These are phyloP conservation scores for Stylosanthes scabra DNA, from an alignment of 331 rosid genomes.

Conservation along the genomic window DNA sequence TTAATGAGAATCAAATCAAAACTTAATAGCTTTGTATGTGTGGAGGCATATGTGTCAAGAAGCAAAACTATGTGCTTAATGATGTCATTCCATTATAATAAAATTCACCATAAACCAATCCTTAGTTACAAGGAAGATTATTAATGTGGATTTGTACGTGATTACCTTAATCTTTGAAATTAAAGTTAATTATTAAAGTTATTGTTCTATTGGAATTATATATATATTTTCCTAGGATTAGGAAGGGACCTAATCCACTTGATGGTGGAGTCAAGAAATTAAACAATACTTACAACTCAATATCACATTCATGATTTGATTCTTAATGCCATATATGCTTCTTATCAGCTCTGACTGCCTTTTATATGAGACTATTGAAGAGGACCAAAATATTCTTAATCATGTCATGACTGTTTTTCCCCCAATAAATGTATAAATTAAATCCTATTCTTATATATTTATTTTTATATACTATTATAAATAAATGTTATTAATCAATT, in stretches of 20 bases:
- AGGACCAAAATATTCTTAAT: slow-evolving; percentile 39
- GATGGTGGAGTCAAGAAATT: background rate
- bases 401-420: background rate
- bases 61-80: slow-evolving; percentile 17
- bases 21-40: background rate
- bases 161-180: slow-evolving; percentile 44
- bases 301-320: slow-evolving; percentile 45
- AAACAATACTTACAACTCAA: slow-evolving; percentile 37
- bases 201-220: slow-evolving; percentile 16
- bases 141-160: slow-evolving; percentile 21
- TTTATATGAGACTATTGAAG: slow-evolving; percentile 36
- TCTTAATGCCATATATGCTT: slow-evolving; percentile 43
- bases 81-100: slow-evolving; percentile 36
- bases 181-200: slow-evolving; percentile 24
- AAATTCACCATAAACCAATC: slow-evolving; percentile 47
- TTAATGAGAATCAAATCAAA: slow-evolving; percentile 2
- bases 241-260: slow-evolving; percentile 73
- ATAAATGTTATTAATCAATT: too few species aligned
- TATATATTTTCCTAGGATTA: slow-evolving; percentile 13
- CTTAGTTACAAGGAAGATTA: slow-evolving; percentile 38
- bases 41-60: slow-evolving; percentile 11
- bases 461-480: too few species aligned
- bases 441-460: too few species aligned
- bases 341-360: slow-evolving; percentile 17
- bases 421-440: too few species aligned